Evolutionary conservation across 2,329 filamentous ascomycete species (phyloP), one percentile per base, ranked within the genome.

Genomic region (Tolypocladium cylindrosporum): DNA sequence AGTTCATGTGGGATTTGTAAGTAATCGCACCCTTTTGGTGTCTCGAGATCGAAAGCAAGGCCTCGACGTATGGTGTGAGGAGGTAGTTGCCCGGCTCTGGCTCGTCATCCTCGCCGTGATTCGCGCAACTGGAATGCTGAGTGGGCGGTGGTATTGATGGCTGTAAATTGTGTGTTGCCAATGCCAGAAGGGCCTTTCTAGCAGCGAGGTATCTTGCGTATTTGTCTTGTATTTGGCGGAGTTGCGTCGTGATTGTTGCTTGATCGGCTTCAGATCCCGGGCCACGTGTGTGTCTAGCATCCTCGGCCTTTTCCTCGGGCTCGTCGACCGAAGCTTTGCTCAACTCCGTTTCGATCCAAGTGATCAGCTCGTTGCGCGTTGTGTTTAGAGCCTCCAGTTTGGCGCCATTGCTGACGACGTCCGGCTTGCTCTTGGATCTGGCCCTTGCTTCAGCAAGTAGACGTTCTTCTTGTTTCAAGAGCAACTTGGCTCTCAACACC

Each of bases 261-360:
- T 67, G 68, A 37, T 69, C 63, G 9, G 62, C 51, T 36, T 59
- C 58, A 31, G 61, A 11, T 11, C 37, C 56, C 43, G 61, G 57
- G 19, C 63, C 63, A 39, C 66, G 58, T 27, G 62, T 61, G 7
- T 67, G 66, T 5, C 64, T 61, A 11, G 51, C 54, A 0, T 66
- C 65, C 7, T 67, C 67, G 1, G 62, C 66, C 0, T 68, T 70
- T 1, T 69, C 67, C 27, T 63, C 69, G 4, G 71, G 72, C 0
- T 67, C 71, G 3, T 72, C 74, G 0, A 65, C 65, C 5, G 77
- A 75, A 1, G 82, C 81, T 57, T 80, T 82, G 55, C 76, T 72
- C 27, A 88, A 71, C 66, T 87, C 85, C 6, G 72, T 73, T 67
- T 88, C 85, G 58, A 88, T 86, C 85, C 85, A 88, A 58, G 71